These are phyloP conservation scores for Kalmusia sp. DNA, from an alignment of 2,329 filamentous ascomycete species.

Conservation along the genomic window DNA sequence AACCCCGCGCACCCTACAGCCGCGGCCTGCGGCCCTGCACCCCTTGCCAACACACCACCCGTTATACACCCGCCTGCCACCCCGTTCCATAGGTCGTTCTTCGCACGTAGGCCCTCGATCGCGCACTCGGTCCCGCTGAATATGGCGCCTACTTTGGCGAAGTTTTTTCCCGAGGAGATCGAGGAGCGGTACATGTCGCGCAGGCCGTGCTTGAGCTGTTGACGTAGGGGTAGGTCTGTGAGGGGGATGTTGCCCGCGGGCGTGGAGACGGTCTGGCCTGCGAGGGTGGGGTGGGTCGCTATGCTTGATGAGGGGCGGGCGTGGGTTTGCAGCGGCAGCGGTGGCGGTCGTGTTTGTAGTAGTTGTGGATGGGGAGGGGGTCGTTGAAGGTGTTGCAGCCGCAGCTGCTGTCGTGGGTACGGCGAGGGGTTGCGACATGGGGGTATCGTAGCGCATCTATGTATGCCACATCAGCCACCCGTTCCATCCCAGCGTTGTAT, in stretches of 20 bases:
- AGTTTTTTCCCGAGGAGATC: conserved; percentile 86
- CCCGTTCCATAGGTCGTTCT: conserved; percentile 91
- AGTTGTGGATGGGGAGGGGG: conserved; percentile 11
- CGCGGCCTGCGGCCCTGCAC: conserved; percentile 87
- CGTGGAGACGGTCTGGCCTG: conserved; percentile 50
- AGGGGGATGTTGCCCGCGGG: conserved; percentile 58
- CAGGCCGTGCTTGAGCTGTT: conserved; percentile 86
- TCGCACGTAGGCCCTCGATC: conserved; percentile 88
- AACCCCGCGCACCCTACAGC: conserved; percentile 90
- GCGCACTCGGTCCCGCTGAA: conserved; percentile 95
- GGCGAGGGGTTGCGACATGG: conserved; percentile 63
- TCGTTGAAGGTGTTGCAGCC: conserved; percentile 29
- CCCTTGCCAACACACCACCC: conserved; percentile 84
- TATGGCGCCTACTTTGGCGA: conserved; percentile 88
- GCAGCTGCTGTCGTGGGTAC: conserved; percentile 46
- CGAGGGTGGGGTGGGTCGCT: conserved; percentile 55
- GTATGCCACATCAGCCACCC: too few relatives aligned
- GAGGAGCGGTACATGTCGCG: conserved; percentile 92
- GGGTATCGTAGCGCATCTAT: conserved; percentile 98
- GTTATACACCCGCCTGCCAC: conserved; percentile 89
- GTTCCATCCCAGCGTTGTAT: too few relatives aligned
- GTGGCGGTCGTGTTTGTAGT: conserved; percentile 40
- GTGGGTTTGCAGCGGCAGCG: conserved; percentile 48
- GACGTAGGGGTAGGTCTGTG: conserved; percentile 74
- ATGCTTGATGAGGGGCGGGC: conserved; percentile 66